Base-by-base conservation (phyloP, 1,284 basidiomycete genomes). In the Apiotrichum gracile region DNA sequence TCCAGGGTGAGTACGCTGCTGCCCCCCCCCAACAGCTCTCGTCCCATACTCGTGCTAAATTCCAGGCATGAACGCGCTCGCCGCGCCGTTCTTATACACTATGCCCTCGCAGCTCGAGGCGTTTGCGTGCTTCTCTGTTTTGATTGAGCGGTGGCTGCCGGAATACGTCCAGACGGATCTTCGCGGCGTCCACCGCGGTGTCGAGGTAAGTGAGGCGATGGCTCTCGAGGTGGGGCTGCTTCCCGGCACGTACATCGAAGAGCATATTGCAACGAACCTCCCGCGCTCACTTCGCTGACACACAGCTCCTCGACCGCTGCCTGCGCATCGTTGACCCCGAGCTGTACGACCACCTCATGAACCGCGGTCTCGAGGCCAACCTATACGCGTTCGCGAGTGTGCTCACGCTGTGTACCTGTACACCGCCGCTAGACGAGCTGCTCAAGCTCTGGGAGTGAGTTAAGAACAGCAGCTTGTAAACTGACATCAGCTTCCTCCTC, bases 51-150 rank as follows among this genome's bases (percentile, higher is more conserved):
- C 10, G 10, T 24, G 19, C 17, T n/a, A 21, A 8, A 24, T 16
- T 25, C 6, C 51, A 73, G 73, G 93, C 33, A 97, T 97, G 92
- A 98, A 98, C 72, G 94, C 97, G 35, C 83, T 98, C 29, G 91
- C 92, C 17, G 94, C 94, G 1, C 94, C 94, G 0, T 97, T 97
- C 73, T 80, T 98, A 38, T 97, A 96, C 70, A 90, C 88, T 12
- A 87, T 97, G 83, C 90, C 91, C 2, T 91, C 89, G 7, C 91
- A 98, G 74, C 76, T 97, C 12, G 94, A 98, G 73, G 94, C 94
- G 0, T 98, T 97, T 75, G 88, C 86, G 56, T 96, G 90, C 74
- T 97, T 97, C 68, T 83, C 88, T 27, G 86, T 86, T 60, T 97
- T 98, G 69, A 96, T 97, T 64, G 92, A 97, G 76, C 82, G 86